phyloP scores from a whole-genome alignment of 352 stramenopile species.

The Aphanomyces cochlioides region DNA sequence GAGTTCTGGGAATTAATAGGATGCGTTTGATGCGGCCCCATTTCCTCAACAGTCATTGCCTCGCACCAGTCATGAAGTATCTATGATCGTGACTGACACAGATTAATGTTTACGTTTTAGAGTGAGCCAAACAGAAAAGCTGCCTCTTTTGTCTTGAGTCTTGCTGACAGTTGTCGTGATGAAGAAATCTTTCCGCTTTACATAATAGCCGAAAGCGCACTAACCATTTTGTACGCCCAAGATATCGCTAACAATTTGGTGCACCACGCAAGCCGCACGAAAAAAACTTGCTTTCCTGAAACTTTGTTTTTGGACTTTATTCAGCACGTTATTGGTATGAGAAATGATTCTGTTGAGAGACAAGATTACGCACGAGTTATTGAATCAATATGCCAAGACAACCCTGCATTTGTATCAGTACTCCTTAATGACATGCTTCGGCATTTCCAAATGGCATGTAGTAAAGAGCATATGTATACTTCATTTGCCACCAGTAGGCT shows the following conservation, averaged over 20 bases:
- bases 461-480: slow-evolving; percentile 12
- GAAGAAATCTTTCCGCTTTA: slow-evolving; percentile 30
- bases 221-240: slow-evolving; percentile 20
- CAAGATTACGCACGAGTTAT: slow-evolving; percentile 3
- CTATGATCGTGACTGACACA: neutral
- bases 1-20: neutral
- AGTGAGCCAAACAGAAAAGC: slow-evolving; percentile 11
- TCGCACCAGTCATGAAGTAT: neutral
- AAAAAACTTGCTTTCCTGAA: neutral
- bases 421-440: slow-evolving; percentile 16
- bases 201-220: slow-evolving; percentile 21
- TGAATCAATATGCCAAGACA: neutral
- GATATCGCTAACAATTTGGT: slow-evolving; percentile 15
- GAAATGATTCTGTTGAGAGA: neutral
- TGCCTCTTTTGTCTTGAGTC: slow-evolving; percentile 4
- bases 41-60: neutral
- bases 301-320: slow-evolving; percentile 20
- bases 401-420: slow-evolving; percentile 5
- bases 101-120: neutral
- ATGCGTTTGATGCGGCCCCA: neutral
- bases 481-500: slow-evolving; percentile 7
- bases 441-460: slow-evolving; percentile 3
- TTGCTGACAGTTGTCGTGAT: slow-evolving; percentile 25
- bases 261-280: neutral
- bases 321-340: slow-evolving; percentile 5